Percentiles rank a stretch among this genome's conserved stretches.
phyloP scores from a whole-genome alignment of 495 filamentous ascomycete species.

The Aspergillus panamensis region DNA sequence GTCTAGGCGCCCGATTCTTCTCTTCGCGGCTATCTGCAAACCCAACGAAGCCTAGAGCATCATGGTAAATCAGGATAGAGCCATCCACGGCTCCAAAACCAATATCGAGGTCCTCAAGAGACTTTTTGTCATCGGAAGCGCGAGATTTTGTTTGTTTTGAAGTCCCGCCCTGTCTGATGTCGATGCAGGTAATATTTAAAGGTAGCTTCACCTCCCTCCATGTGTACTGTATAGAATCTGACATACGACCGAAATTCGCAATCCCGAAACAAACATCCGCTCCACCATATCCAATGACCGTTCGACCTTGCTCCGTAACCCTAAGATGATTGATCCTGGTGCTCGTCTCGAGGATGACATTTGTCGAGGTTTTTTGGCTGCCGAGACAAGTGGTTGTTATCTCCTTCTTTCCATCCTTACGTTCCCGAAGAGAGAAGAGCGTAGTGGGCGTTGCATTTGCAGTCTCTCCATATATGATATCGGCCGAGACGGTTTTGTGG shows the following conservation, averaged over 20 bases:
- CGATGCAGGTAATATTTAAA: constrained; percentile 32
- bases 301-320: constrained; percentile 29
- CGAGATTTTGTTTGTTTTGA: constrained; percentile 33
- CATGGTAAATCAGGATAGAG: constrained; percentile 71
- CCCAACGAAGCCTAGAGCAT: constrained; percentile 59
- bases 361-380: constrained; percentile 25
- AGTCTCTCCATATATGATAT: constrained; percentile 16
- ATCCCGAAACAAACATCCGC: constrained; percentile 36
- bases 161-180: constrained; percentile 25
- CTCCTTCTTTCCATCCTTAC: constrained; percentile 33
- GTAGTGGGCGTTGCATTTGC: constrained; percentile 8
- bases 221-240: constrained; percentile 35
- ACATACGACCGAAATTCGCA: constrained; percentile 13
- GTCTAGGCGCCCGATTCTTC: constrained; percentile 43
- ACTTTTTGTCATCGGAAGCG: constrained; percentile 16
- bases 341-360: constrained; percentile 28
- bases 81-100: constrained; percentile 72
- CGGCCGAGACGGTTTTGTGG: constrained; percentile 23
- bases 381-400: constrained; percentile 26
- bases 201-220: constrained; percentile 51
- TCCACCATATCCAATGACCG: constrained; percentile 37
- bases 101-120: constrained; percentile 55
- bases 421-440: constrained; percentile 22
- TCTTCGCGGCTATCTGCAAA: constrained; percentile 31
- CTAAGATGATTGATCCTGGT: constrained; percentile 34